These are phyloP conservation scores for Ascosphaera acerosa DNA, from an alignment of 2,329 filamentous ascomycete genomes.

Conservation along the genomic window DNA sequence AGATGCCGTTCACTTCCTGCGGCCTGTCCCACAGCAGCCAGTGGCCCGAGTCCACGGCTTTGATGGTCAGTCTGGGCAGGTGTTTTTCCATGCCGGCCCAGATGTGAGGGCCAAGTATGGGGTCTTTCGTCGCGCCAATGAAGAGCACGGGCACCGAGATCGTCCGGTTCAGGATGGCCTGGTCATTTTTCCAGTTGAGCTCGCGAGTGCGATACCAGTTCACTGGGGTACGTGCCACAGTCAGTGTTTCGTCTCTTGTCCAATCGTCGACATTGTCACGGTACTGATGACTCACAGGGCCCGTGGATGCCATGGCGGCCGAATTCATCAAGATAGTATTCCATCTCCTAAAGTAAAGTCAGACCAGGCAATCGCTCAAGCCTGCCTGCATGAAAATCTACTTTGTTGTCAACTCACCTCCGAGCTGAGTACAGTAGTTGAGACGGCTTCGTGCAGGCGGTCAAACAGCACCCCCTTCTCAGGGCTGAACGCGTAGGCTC, in stretches of 20 bases:
- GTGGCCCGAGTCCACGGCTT: conserved; percentile 44
- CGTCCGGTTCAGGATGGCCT: conserved; percentile 13
- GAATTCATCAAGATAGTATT: conserved; percentile 53
- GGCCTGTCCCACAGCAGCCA: conserved; percentile 62
- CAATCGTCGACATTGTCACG: too few relatives aligned
- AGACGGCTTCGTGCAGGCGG: conserved; percentile 30
- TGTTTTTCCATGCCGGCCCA: conserved; percentile 42
- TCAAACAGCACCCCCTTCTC: conserved; percentile 38
- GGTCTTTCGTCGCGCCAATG: conserved; percentile 45
- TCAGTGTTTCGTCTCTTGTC: too few relatives aligned
- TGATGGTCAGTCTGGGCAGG: conserved; percentile 38
- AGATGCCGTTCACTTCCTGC: conserved; percentile 40
- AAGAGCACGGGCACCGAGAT: conserved; percentile 45
- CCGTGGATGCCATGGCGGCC: conserved; percentile 47
- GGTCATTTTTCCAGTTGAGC: conserved; percentile 55
- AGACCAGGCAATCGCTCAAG: too few relatives aligned
- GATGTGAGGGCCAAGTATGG: conserved; percentile 46
- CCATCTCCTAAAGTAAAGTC: conserved; percentile 29
- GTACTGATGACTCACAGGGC: conserved; percentile 30
- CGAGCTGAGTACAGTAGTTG: conserved; percentile 32
- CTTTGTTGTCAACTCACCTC: conserved; percentile 25
- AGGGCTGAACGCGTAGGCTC: conserved; percentile 32
- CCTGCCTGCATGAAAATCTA: too few relatives aligned
- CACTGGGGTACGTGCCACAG: conserved; percentile 16
- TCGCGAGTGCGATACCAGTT: conserved; percentile 68